Conservation (phyloP, 148 eudicot genomes). For the Dianthus caryophyllus region DNA sequence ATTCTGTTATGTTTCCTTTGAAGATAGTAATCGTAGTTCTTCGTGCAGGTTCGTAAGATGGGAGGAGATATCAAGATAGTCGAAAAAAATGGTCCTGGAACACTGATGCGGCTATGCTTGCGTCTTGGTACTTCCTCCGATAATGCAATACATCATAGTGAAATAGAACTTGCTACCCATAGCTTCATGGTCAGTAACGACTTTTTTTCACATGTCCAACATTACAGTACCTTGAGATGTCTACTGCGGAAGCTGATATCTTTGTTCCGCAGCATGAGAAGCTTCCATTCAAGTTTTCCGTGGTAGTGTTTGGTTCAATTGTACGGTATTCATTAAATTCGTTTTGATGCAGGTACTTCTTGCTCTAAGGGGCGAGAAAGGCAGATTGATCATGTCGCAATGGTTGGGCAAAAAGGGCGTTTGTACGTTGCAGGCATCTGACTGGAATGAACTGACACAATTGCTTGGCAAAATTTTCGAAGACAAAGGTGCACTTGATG, state of each 20-base stretch:
- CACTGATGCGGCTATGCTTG: slow-evolving; percentile 65
- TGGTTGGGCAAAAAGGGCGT: slow-evolving; percentile 68
- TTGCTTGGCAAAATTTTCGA: slow-evolving; percentile 48
- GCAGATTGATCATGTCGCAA: slow-evolving; percentile 51
- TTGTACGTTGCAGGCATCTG: slow-evolving; percentile 59
- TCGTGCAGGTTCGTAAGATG: slow-evolving; percentile 82
- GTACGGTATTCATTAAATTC: too few relatives aligned
- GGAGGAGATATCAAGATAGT: slow-evolving; percentile 92
- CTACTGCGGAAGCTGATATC: too few relatives aligned
- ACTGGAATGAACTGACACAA: slow-evolving; percentile 85
- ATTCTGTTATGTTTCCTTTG: not conserved
- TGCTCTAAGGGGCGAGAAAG: slow-evolving; percentile 66
- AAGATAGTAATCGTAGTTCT: not conserved
- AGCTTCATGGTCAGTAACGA: slow-evolving; percentile 48
- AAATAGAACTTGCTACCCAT: slow-evolving; percentile 41
- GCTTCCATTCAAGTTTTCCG: too few relatives aligned
- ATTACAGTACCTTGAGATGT: too few relatives aligned
- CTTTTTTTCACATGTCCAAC: not conserved
- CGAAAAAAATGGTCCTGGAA: slow-evolving; percentile 80
- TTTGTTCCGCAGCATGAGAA: too few relatives aligned
- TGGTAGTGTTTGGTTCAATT: too few relatives aligned
- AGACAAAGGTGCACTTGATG: slow-evolving; percentile 25
- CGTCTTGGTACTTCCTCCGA: slow-evolving; percentile 57
- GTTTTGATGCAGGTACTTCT: slow-evolving; percentile 58
- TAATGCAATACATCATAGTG: slow-evolving; percentile 34